Base-by-base conservation (phyloP, 495 filamentous ascomycete species). In the Thermothielavioides terrestris region DNA sequence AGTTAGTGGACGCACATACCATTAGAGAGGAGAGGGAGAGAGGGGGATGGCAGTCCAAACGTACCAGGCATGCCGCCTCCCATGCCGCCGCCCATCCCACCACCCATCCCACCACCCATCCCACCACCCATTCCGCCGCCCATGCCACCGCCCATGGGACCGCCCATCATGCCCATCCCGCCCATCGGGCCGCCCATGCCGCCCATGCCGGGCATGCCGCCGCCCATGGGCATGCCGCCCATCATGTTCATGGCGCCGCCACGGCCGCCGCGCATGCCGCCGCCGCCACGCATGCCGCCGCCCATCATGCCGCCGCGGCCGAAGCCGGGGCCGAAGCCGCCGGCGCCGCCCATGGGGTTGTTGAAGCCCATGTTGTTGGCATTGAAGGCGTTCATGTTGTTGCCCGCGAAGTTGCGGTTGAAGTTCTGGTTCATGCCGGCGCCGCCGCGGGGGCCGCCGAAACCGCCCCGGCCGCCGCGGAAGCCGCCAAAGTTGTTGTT, bases 201-300 rank as follows among this genome's bases (percentile, higher is more conserved):
- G 8, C 71, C 75, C 39, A 53, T 54, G n/a, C n/a, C n/a, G 10
- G 58, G 72, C 52, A 65, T 71, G 31, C 46, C 51, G 34, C 55
- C 58, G 38, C 52, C 58, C 63, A 64, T 63, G n/a, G 54, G 49
- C 61, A 62, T 62, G 46, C 50, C 56, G n/a, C 55, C 57, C 57
- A 60, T 59, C 59, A 60, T 62, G 39, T 51, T 53, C 55, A 71
- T 68, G 52, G 75, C 69, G 42, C 77, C 81, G 38, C 80, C 85
- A 30, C 84, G 71, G 32, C 86, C 80, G 38, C 86, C 83, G 46
- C 84, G 78, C 85, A 86, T 86, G 25, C 71, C 74, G 36, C 75
- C 74, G 36, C 75, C 75, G 39, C 78, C 74, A 25, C 49, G 49
- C 42, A 51, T 51, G 23, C 39, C 38, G 35, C 75, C 74, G 39